Evolutionary conservation across 495 filamentous ascomycete genomes (phyloP), one percentile per base, ranked within the genome.

Genomic region (Neurospora sp.): DNA sequence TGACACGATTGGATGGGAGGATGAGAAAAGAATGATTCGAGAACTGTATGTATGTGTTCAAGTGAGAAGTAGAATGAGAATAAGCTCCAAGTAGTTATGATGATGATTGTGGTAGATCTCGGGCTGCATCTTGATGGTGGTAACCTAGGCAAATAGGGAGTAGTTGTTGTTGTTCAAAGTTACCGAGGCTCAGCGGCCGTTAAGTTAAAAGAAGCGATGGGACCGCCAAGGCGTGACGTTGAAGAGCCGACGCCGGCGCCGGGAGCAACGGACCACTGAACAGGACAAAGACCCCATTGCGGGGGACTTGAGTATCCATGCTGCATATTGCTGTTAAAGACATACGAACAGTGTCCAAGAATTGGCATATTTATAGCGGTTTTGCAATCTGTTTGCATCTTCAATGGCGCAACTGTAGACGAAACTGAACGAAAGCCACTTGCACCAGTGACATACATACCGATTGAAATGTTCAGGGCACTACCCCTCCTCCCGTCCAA

Each of bases 161-260:
- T 22, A 14, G 48, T 59, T 27, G 45, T 61, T 35, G 53, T 35
- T 35, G 27, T 65, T 65, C 27, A 39, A 61, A 71, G 53, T 65
- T 71, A 40, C 70, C 70, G 70, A 71, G 70, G 70, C 48, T 71
- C 70, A 61, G 42, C 42, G 31, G 41, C 38, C 70, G 35, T 22
- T 70, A 20, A 37, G 27, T 27, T 27, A 31, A 31, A 61, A 59
- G 27, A 61, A 35, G 27, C 53, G 53, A 61, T 61, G 53, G 27
- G 22, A 61, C 27, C 27, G 53, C 53, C 53, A 65, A 65, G 53
- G 2, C 14, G 53, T 65, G 53, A 65, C 53, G 27, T 65, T 65
- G 53, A 61, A 31, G 27, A 61, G 16, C 53, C 53, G 53, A 35
- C 53, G 53, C 53, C 53, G 27, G 53, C 27, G 27, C 53, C 53